phyloP scores from a whole-genome alignment of 164 flowering plant species.

The Nelumbo lutea region DNA sequence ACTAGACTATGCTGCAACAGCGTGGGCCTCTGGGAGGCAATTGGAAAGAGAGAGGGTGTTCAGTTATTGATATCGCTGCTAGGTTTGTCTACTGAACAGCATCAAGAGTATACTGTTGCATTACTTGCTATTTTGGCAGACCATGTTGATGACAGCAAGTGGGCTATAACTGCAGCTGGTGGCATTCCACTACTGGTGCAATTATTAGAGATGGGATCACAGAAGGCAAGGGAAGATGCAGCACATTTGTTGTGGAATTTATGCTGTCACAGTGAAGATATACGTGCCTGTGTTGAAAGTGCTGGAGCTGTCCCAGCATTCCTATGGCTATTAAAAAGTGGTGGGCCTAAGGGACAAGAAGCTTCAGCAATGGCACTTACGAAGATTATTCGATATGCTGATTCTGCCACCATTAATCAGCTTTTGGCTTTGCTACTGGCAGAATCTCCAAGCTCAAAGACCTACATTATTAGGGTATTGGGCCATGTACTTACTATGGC shows the following conservation, averaged over 20 bases:
- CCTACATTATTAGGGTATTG: constrained; percentile 55
- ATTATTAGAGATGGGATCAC: constrained; percentile 71
- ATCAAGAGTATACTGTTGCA: constrained; percentile 79
- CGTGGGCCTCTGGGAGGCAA: constrained; percentile 68
- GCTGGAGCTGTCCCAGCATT: constrained; percentile 78
- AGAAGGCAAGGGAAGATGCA: constrained; percentile 75
- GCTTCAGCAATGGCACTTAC: constrained; percentile 66
- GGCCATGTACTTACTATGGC: constrained; percentile 84
- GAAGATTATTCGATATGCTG: constrained; percentile 71
- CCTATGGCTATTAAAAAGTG: constrained; percentile 75
- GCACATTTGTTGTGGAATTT: constrained; percentile 67
- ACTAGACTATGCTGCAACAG: constrained; percentile 59
- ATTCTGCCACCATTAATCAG: constrained; percentile 78
- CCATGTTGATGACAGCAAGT: constrained; percentile 88
- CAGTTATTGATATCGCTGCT: constrained; percentile 76
- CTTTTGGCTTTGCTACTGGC: constrained; percentile 76
- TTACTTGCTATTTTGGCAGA: constrained; percentile 68
- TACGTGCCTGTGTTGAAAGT: constrained; percentile 89
- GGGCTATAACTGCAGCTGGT: constrained; percentile 99
- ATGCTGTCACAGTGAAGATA: constrained; percentile 88
- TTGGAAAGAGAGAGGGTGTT: constrained; percentile 76
- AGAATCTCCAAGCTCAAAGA: constrained; percentile 60
- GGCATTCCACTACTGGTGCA: constrained; percentile 93
- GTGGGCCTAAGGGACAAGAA: constrained; percentile 74
- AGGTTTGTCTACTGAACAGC: constrained; percentile 88